Percentiles rank a stretch among this genome's conserved stretches.
phyloP scores from a whole-genome alignment of 2,329 filamentous ascomycete species.

The Trichoderma atrobrunneum region DNA sequence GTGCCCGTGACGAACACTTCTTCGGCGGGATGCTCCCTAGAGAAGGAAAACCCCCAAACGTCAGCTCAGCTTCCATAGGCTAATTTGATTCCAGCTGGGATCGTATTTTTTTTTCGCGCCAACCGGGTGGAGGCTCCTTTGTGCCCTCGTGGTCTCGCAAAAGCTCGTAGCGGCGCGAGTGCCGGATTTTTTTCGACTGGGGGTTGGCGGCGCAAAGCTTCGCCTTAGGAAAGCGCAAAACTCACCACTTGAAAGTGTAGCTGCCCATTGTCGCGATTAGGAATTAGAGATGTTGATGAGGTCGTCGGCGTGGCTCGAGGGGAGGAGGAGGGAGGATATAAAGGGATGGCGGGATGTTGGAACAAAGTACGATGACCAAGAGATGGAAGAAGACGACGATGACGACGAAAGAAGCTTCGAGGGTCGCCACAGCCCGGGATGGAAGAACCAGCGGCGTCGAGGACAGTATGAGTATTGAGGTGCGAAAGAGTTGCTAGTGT shows the following conservation, averaged over 20 bases:
- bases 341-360: neutral
- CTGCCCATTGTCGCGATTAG: slow-evolving; percentile 54
- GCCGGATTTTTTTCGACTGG: neutral
- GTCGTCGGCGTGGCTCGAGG: slow-evolving; percentile 1
- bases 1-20: slow-evolving; percentile 94
- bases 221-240: slow-evolving; percentile 23
- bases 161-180: neutral
- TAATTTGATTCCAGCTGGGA: neutral
- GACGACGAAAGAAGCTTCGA: slow-evolving; percentile 4
- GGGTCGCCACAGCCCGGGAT: slow-evolving; percentile 9
- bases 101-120: neutral
- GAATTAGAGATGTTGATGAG: slow-evolving; percentile 9
- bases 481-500: slow-evolving; percentile 16
- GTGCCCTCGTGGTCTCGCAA: slow-evolving; percentile 12
- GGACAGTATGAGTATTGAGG: slow-evolving; percentile 17
- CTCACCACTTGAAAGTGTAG: slow-evolving; percentile 70
- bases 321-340: neutral
- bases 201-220: slow-evolving; percentile 10
- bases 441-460: slow-evolving; percentile 11
- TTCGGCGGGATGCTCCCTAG: slow-evolving; percentile 77
- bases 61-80: slow-evolving; percentile 10
- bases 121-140: slow-evolving; percentile 9
- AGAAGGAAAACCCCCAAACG: neutral
- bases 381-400: neutral
- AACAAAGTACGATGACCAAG: neutral